Base-by-base conservation (phyloP, 1,284 basidiomycete genomes). In the Cryptococcus sp. region DNA sequence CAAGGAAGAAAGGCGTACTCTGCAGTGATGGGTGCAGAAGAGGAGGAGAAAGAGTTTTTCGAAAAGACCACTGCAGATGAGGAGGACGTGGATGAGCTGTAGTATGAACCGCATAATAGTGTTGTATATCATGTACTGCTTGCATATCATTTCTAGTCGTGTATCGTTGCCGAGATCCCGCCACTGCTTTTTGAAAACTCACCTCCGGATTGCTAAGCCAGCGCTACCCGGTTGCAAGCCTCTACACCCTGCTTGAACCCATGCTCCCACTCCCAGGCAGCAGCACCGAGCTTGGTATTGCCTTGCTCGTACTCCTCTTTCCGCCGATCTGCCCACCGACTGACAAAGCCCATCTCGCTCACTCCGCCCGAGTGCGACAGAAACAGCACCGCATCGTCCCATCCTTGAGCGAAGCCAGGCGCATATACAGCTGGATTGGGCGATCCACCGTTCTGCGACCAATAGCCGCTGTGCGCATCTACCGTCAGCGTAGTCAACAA, bases 381-480 rank as follows among this genome's bases (percentile, higher is more conserved):
- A 70, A 86, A 86, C 40, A 71, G 54, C 59, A 81, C 77, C 0
- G 82, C 81, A 58, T 87, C 85, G 43, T 81, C 78, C 86, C 86
- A 89, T 0, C 85, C 86, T 48, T 75, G 68, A 2, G 72, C 53
- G 63, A 84, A 88, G 1, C 84, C 87, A 1, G 79, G 76, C 23
- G 72, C 75, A 62, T 86, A 88, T 12, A 83, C 76, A 72, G 78
- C 79, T 52, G 85, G 82, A 54, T 87, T 79, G 55, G 84, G 71
- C 10, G 70, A 63, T 76, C 66, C 71, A 33, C 67, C 70, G 21
- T 59, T 77, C 53, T 35, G 77, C 0, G 73, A 59, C 86, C 85
- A 87, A 63, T 83, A 85, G 11, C 69, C 67, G 11, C 59, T 64
- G 56, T 86, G 83, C 25, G 74, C 64, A 12, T 71, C 83, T 82